Evolutionary conservation across 164 flowering plant species (phyloP).

Genomic region (Tetrastigma voinierianum): DNA sequence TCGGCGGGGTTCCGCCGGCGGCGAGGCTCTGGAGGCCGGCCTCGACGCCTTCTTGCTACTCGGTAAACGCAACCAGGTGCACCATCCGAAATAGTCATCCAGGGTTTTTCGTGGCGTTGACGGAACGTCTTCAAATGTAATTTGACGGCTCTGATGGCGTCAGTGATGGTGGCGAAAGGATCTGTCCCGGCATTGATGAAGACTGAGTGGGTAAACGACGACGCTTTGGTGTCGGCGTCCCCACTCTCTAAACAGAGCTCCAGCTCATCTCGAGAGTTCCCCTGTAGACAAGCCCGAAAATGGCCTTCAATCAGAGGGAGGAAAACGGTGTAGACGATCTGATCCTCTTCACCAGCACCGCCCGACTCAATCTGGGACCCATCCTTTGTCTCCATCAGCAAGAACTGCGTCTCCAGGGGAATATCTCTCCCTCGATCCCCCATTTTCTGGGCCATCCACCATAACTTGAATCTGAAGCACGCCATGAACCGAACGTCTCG

Average conservation of each 20-base stretch:
- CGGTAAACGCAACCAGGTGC: slow-evolving; percentile 99
- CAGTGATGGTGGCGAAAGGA: slow-evolving; percentile 63
- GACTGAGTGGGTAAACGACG: slow-evolving; percentile 62
- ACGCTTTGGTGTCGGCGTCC: slow-evolving; percentile 54
- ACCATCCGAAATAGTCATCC: slow-evolving; percentile 92
- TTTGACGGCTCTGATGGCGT: slow-evolving; percentile 63
- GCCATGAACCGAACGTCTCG: slow-evolving; percentile 73
- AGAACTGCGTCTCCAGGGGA: slow-evolving; percentile 89
- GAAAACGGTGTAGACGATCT: slow-evolving; percentile 65
- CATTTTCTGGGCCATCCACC: slow-evolving; percentile 99
- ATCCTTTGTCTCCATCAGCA: slow-evolving; percentile 61
- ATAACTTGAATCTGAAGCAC: slow-evolving; percentile 85
- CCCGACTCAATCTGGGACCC: slow-evolving; percentile 48
- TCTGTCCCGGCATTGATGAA: slow-evolving; percentile 69
- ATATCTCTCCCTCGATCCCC: slow-evolving; percentile 72
- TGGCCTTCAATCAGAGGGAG: slow-evolving; percentile 85
- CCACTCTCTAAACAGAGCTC: slow-evolving; percentile 91
- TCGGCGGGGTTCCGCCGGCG: slow-evolving; percentile 73
- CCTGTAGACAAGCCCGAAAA: slow-evolving; percentile 77
- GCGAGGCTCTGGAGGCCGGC: slow-evolving; percentile 64
- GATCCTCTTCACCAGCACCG: slow-evolving; percentile 26
- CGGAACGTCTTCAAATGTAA: slow-evolving; percentile 68
- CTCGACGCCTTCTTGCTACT: slow-evolving; percentile 89
- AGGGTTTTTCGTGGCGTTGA: slow-evolving; percentile 79
- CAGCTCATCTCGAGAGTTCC: slow-evolving; percentile 62